Evolutionary conservation across 306 rosid species (phyloP), one percentile per base, ranked within the genome.

Genomic region (Myrica gale): DNA sequence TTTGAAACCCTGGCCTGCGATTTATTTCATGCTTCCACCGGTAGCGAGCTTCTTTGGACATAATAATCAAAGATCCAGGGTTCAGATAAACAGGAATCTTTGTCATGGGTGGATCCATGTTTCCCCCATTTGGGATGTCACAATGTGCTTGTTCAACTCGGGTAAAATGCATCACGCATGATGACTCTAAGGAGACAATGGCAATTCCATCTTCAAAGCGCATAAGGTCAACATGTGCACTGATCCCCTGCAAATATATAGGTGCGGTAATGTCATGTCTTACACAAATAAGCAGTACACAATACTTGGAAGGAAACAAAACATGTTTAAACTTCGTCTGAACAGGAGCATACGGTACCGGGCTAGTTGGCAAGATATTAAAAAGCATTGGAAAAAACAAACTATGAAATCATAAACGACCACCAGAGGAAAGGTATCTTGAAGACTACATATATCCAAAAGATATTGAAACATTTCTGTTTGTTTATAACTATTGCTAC

Each of bases 151-250:
- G 69, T 74, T 75, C 84, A 75, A 77, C 84, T 78, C 44, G 78
- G 41, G 90, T 86, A 73, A 95, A 95, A 78, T 92, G 87, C 98
- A 95, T 95, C 76, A 95, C 92, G 53, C 97, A 92, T 5, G 90
- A 55, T 0, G 98, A 92, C 78, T 92, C 93, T 7, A 95, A 72
- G 17, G 98, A 95, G 79, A 92, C 75, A 2, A 95, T 89, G 63
- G 93, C 97, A 83, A 95, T 95, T 60, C 89, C 98, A 77, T 95
- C 98, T 79, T 95, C 93, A 75, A 95, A 95, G 15, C 96, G 87
- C 85, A 95, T 56, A 19, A 95, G 93, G 72, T 92, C 97, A 17
- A 92, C 86, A 71, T 95, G 98, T 3, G 97, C 85, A 78, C 92
- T 78, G 19, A 95, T 95, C 4, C 97, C 98, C 88, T 89, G 79